These are phyloP conservation scores for Astragalus glycyphyllos DNA, from an alignment of 306 rosid genomes.

Conservation along the genomic window DNA sequence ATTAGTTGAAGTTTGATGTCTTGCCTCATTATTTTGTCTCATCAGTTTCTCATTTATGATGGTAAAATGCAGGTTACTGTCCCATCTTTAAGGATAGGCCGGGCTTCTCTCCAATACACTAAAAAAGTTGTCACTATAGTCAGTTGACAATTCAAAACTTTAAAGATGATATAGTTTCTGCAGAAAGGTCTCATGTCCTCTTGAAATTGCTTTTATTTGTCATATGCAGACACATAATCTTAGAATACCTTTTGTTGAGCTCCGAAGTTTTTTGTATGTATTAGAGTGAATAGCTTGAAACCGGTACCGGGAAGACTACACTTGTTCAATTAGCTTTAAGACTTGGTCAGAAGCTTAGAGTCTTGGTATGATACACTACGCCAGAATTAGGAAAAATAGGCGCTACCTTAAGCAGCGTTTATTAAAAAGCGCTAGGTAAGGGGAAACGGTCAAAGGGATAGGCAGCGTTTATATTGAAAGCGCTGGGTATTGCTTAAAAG, in stretches of 20 bases:
- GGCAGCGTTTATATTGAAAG: too few species aligned
- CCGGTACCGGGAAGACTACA: constrained; percentile 98
- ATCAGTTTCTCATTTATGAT: constrained; percentile 47
- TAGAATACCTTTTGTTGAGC: constrained; percentile 70
- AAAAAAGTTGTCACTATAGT: constrained; percentile 58
- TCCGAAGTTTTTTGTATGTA: constrained; percentile 73
- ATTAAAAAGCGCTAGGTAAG: too few species aligned
- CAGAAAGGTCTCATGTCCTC: background rate
- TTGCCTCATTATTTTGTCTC: constrained; percentile 26
- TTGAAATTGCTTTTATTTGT: constrained; percentile 39
- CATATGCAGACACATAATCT: constrained; percentile 54
- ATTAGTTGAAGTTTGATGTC: constrained; percentile 12
- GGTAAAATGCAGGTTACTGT: constrained; percentile 64
- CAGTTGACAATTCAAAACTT: constrained; percentile 17
- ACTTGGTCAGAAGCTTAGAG: constrained; percentile 88
- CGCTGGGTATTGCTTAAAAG: too few species aligned
- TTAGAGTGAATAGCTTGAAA: constrained; percentile 91
- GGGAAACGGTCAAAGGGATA: too few species aligned
- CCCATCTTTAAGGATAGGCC: constrained; percentile 68
- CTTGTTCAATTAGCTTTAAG: constrained; percentile 88
- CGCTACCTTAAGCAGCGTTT: too few species aligned
- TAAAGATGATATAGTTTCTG: background rate
- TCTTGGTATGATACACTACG: constrained; percentile 73
- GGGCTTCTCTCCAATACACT: constrained; percentile 60
- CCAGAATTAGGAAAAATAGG: too few species aligned